Base-by-base conservation (phyloP, 148 eudicot genomes). In the Drosera capensis region DNA sequence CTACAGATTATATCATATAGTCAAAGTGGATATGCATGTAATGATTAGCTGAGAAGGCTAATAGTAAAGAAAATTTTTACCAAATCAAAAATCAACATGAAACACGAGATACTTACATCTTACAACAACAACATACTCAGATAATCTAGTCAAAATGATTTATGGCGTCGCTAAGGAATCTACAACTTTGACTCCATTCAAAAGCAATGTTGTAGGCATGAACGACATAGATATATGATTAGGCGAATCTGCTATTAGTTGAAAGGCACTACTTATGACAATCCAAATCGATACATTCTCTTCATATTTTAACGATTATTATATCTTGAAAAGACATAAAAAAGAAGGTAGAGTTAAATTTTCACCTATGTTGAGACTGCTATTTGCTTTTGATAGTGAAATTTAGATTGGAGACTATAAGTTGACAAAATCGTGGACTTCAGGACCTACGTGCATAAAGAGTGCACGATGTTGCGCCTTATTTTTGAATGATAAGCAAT, bases 91-190 rank as follows among this genome's bases (percentile, higher is more conserved):
- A n/a, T 25, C 30, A 41, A 29, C 7, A 20, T 43, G 25, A 23
- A 21, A n/a, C n/a, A 28, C 14, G 8, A 62, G 36, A 54, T 56
- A 71, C 94, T 83, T 62, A 88, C 97, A 88, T 60, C 97, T 71
- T 24, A 88, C 70, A 73, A n/a, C n/a, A n/a, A n/a, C n/a, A n/a
- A n/a, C n/a, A n/a, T n/a, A n/a, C n/a, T n/a, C n/a, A n/a, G n/a
- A n/a, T n/a, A n/a, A n/a, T n/a, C n/a, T n/a, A n/a, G n/a, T n/a
- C n/a, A n/a, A 83, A 88, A 38, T 83, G 73, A 69, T 88, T 88
- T 34, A 83, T 79, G 14, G 97, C 97, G 56, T 88, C 92, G 62
- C 79, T 80, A 43, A 88, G 71, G 59, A 88, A 88, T 46, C 94
- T 94, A 68, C 97, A 77, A 40, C 97, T 92, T 26, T 78, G 26